phyloP scores from a whole-genome alignment of 345 rosid species.

The Salix koriyanagi region DNA sequence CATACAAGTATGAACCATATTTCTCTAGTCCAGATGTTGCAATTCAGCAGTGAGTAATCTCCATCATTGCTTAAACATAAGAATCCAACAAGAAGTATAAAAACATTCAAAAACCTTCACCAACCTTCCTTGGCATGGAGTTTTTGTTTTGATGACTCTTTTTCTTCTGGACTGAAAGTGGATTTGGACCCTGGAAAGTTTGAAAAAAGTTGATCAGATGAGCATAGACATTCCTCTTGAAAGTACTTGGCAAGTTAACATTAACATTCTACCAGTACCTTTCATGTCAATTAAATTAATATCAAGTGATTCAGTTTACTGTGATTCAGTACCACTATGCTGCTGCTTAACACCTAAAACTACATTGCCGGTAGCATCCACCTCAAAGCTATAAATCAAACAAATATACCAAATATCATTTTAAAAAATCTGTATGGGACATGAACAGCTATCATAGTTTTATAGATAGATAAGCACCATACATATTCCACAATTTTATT shows the following conservation, averaged over 20 bases:
- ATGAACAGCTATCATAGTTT: neutral
- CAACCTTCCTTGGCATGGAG: slow-evolving; percentile 35
- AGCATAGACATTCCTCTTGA: neutral
- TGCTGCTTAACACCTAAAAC: neutral
- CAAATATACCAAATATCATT: neutral
- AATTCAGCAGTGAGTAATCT: neutral
- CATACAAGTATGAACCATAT: neutral
- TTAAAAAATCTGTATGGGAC: neutral
- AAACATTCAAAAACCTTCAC: neutral
- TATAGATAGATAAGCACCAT: neutral
- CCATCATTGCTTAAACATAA: neutral
- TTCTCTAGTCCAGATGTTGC: neutral
- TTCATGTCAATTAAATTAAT: neutral
- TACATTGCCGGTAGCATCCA: neutral
- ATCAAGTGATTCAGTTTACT: neutral
- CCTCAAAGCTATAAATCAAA: neutral
- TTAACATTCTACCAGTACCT: neutral
- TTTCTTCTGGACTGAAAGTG: slow-evolving; percentile 78
- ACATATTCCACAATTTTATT: neutral
- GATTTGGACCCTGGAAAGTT: slow-evolving; percentile 74
- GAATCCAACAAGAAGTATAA: neutral
- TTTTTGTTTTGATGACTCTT: slow-evolving; percentile 36
- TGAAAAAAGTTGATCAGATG: neutral
- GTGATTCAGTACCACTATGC: neutral
- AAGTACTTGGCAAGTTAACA: neutral